Conservation (phyloP, 202 grass and related monocot species). For the Zizania palustris region DNA sequence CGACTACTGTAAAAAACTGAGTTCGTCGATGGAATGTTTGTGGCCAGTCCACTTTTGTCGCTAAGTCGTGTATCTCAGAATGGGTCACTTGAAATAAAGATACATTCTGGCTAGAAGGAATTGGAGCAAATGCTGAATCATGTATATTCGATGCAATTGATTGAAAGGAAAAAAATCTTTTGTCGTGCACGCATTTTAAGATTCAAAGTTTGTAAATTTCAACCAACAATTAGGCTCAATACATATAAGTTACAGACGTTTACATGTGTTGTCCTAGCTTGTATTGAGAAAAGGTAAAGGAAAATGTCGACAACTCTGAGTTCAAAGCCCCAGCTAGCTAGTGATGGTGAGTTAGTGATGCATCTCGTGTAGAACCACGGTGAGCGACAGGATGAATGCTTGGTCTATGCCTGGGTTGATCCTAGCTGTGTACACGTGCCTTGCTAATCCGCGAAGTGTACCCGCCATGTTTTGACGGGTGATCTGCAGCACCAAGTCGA, state of each 20-base stretch:
- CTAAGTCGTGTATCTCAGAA: background rate
- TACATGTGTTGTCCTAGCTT: background rate
- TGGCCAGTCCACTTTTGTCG: background rate
- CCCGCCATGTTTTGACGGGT: constrained; percentile 38
- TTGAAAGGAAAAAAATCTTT: no score
- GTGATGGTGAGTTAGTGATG: constrained; percentile 1
- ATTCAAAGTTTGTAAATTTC: constrained; percentile 31
- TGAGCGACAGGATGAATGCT: constrained; percentile 49
- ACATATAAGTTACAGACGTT: no score
- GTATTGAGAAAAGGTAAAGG: background rate
- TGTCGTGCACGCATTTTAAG: no score
- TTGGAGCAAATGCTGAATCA: background rate
- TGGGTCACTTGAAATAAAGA: background rate
- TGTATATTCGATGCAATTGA: no score
- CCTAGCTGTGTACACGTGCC: constrained; percentile 19
- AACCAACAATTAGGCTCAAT: no score
- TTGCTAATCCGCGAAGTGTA: constrained; percentile 4
- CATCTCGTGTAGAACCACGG: constrained; percentile 56
- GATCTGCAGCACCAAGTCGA: constrained; percentile 29
- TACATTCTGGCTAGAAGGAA: background rate
- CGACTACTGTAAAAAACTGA: background rate
- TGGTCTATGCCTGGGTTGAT: constrained; percentile 44
- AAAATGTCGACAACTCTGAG: background rate
- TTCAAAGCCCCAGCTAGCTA: background rate
- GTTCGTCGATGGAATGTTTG: background rate